Base-by-base conservation (phyloP, 75 land plant species). In the Pinus taeda region DNA sequence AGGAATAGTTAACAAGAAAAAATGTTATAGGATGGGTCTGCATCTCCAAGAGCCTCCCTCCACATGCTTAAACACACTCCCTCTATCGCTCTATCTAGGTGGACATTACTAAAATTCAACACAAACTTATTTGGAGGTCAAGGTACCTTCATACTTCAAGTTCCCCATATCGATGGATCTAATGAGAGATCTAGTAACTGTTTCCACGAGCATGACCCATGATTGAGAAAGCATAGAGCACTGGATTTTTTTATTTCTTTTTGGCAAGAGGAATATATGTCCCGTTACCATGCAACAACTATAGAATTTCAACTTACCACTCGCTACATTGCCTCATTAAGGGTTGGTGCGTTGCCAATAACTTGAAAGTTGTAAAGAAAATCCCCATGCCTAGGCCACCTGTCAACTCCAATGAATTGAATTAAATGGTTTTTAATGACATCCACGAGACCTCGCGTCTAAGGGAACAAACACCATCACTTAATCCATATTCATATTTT, bases 201-300 rank as follows among this genome's bases (percentile, higher is more conserved):
- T 64, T 12, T 64, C 26, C 67, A 64, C 67, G 6, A 37, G 67
- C 33, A 26, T 64, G 15, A 64, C 67, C 36, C n/a, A 75, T 73
- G 74, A 83, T 6, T 42, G 83, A 13, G 59, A 77, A 49, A 88
- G 83, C 79, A 90, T 90, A 37, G 86, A 88, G 77, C 61, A 78
- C 4, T 90, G 92, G 92, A 60, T 90, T 3, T 65, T 26, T 20
- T 60, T 60, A 3, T 57, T 26, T 26, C 26, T 26, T 26, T 26
- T 26, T 26, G 26, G 69, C 30, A 82, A 79, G 74, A 81, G 88
- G 53, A 36, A 60, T 5, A 82, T 87, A 1, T 90, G 92, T 60
- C 92, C 92, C 0, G 82, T 80, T 11, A 90, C 92, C 21, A 88
- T 79, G 84, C 88, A 86, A 75, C 17, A 36, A 6, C 59, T 88